Base-by-base conservation (phyloP, 768 basidiomycete species). In the Podaxis carcinomalis region DNA sequence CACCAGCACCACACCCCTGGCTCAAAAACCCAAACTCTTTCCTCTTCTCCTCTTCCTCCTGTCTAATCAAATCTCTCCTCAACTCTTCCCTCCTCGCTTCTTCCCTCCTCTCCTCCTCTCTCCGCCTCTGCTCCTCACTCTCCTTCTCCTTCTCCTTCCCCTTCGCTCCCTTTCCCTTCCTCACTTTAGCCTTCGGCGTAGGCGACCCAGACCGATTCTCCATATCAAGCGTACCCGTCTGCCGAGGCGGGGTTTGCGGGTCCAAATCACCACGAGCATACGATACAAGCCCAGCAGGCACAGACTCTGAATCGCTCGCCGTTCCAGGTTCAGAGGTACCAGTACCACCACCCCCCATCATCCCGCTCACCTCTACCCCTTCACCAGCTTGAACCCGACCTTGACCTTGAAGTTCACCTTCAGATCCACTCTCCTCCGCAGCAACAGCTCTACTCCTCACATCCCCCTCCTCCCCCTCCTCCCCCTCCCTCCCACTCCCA, bases 171-270 rank as follows among this genome's bases (percentile, higher is more conserved):
- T 37, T 37, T 1, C 6, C 6, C 32, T 36, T 36, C 5, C 11
- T 32, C 14, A 10, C 2, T 36, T 53, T 44, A 9, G 42, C 59
- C 39, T 61, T 61, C 3, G 59, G 59, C 3, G 59, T 61, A 14
- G 59, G 59, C 11, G 59, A 61, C 7, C 59, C 53, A 4, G 59
- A 61, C 5, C 59, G 42, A 49, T 61, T 39, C 52, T 10, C 37
- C 5, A 2, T 7, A 6, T 19, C 42, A 7, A 37, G 28, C 4
- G 32, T 2, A n/a, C 59, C 44, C 1, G 46, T 47, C 28, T 54
- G 59, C 21, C 28, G 59, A 27, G 59, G 59, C 28, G 59, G 59
- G 14, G 59, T 61, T 10, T 16, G 39, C 11, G 59, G 57, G 27
- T 21, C 21, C 19, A 40, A n/a, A 16, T 27, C 23, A 27, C 27